A percentile compares a stretch with the other conserved stretches of the same genome.
phyloP scores from a whole-genome alignment of 495 filamentous ascomycete species.

The Opeltia flavorubescens region DNA sequence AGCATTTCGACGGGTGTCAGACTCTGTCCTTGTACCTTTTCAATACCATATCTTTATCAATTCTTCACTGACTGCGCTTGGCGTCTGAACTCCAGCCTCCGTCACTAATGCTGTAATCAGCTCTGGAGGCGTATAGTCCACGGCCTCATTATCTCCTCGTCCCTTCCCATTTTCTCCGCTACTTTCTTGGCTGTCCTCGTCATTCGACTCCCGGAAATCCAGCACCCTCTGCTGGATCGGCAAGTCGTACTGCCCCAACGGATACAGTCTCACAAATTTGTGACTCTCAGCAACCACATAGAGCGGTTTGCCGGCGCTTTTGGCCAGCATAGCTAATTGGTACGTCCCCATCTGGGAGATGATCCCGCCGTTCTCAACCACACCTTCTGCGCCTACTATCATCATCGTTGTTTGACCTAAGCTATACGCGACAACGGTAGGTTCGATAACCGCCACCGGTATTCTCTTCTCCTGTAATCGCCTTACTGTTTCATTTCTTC shows the following conservation, averaged over 20 bases:
- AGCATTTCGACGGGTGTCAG: not conserved
- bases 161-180: slow-evolving; percentile 18
- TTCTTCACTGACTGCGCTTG: slow-evolving; percentile 64
- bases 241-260: slow-evolving; percentile 63
- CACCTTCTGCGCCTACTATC: slow-evolving; percentile 85
- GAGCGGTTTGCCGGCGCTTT: slow-evolving; percentile 63
- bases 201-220: slow-evolving; percentile 45
- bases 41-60: slow-evolving; percentile 68
- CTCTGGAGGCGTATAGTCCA: slow-evolving; percentile 81
- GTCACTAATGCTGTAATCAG: slow-evolving; percentile 71
- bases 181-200: slow-evolving; percentile 29
- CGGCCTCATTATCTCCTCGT: slow-evolving; percentile 32
- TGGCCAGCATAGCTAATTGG: slow-evolving; percentile 74
- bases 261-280: slow-evolving; percentile 79
- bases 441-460: slow-evolving; percentile 70
- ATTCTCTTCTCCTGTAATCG: slow-evolving; percentile 60
- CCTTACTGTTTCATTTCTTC: slow-evolving; percentile 42
- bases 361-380: slow-evolving; percentile 86
- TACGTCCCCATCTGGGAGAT: slow-evolving; percentile 84
- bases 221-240: slow-evolving; percentile 63
- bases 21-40: slow-evolving; percentile 10
- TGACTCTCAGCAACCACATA: slow-evolving; percentile 91
- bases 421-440: slow-evolving; percentile 71
- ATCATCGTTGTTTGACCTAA: slow-evolving; percentile 68
- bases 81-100: slow-evolving; percentile 59